These are phyloP conservation scores for Fusarium robinianum DNA, from an alignment of 2,329 filamentous ascomycete genomes.

Conservation along the genomic window DNA sequence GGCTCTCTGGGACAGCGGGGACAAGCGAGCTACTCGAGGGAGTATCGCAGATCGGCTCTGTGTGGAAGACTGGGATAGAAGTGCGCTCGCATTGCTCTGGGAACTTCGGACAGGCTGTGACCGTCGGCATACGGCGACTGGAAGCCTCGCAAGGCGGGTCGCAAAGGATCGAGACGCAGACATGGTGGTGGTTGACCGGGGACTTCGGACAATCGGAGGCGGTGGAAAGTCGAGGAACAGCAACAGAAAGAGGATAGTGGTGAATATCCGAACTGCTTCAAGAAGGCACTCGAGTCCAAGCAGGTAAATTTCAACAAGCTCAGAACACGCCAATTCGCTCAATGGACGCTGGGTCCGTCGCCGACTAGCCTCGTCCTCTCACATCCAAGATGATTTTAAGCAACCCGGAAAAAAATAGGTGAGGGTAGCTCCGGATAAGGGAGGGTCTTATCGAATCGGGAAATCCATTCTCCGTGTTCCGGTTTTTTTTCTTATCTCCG, in stretches of 20 bases:
- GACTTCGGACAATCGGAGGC: conserved; percentile 16
- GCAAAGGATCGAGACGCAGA: conserved; percentile 42
- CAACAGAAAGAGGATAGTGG: conserved; percentile 4
- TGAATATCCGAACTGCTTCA: conserved; percentile 5
- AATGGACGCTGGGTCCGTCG: conserved; percentile 33
- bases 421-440: conserved; percentile 37
- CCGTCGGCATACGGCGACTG: conserved; percentile 38
- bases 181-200: conserved; percentile 38
- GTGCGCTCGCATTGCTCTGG: conserved; percentile 15
- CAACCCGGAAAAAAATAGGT: conserved; percentile 35
- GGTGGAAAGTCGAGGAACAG: conserved; percentile 12
- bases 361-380: conserved; percentile 37
- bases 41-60: conserved; percentile 26
- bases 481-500: conserved; percentile 34
- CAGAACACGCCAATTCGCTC: conserved; percentile 35
- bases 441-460: conserved; percentile 38
- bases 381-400: conserved; percentile 40
- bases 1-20: conserved; percentile 43
- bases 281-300: conserved; percentile 8
- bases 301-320: conserved; percentile 18
- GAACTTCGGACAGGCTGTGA: conserved; percentile 31
- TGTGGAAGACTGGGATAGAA: conserved; percentile 20
- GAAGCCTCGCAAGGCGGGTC: conserved; percentile 41
- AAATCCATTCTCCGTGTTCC: conserved; percentile 44
- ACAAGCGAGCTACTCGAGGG: conserved; percentile 16